Conservation (phyloP, 1,139 yeast species). For the Geotrichum restrictum region DNA sequence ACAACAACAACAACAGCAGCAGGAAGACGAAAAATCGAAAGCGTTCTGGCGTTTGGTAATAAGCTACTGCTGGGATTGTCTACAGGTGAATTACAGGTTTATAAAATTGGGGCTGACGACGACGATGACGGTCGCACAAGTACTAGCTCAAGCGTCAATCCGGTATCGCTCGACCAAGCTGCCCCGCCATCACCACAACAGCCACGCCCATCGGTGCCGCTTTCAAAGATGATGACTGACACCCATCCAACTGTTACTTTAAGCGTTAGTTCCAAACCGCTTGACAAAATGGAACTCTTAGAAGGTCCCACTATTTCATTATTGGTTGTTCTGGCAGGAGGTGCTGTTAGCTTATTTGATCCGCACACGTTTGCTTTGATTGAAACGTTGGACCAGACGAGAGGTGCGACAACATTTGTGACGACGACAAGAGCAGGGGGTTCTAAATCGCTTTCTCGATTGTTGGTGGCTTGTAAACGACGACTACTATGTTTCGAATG, state of each 20-base stretch:
- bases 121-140: background rate
- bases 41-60: constrained; percentile 28
- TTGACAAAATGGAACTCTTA: constrained; percentile 38
- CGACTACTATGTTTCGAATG: constrained; percentile 40
- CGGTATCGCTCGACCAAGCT: no score
- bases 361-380: constrained; percentile 34
- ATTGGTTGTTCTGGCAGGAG: constrained; percentile 37
- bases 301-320: constrained; percentile 39
- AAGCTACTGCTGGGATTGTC: constrained; percentile 30
- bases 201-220: constrained; percentile 12
- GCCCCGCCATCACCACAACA: no score
- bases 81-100: constrained; percentile 29
- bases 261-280: constrained; percentile 24
- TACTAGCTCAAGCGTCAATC: no score
- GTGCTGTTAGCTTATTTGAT: constrained; percentile 38
- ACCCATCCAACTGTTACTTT: constrained; percentile 17
- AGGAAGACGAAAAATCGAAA: background rate
- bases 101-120: constrained; percentile 19
- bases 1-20: no score
- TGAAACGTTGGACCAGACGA: constrained; percentile 38
- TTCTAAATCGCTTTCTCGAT: no score
- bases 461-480: constrained; percentile 39
- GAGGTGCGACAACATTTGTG: constrained; percentile 38
- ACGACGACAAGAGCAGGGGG: constrained; percentile 30
- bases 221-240: background rate